These are phyloP conservation scores for Leccinum boreale DNA, from an alignment of 768 basidiomycete genomes.

Conservation along the genomic window DNA sequence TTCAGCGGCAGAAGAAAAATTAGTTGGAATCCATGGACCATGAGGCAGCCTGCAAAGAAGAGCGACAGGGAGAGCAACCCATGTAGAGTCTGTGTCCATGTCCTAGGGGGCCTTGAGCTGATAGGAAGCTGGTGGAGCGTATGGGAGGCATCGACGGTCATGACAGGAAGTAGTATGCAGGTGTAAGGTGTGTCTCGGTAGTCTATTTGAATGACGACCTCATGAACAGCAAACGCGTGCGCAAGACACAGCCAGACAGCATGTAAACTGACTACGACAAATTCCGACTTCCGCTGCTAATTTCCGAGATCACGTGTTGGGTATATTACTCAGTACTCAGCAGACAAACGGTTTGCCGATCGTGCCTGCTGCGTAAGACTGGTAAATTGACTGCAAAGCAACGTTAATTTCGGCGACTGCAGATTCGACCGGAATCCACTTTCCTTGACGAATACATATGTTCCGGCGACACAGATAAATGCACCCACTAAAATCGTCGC, in stretches of 20 bases:
- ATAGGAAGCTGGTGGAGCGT: conserved; percentile 49
- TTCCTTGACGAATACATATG: conserved; percentile 51
- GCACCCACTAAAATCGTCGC: conserved; percentile 40
- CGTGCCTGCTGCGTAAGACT: conserved; percentile 36
- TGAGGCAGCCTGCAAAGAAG: conserved; percentile 63
- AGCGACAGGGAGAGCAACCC: conserved; percentile 52
- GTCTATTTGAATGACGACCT: conserved; percentile 13
- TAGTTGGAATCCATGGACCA: conserved; percentile 74
- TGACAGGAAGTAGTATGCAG: background rate
- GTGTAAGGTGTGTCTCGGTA: conserved; percentile 2
- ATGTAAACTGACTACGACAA: conserved; percentile 19
- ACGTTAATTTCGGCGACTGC: background rate
- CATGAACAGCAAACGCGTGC: background rate
- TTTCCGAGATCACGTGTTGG: conserved; percentile 17
- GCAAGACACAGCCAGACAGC: background rate
- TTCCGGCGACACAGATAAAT: conserved; percentile 42
- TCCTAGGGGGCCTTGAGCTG: conserved; percentile 44
- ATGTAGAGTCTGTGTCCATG: conserved; percentile 51
- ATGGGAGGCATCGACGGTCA: conserved; percentile 18
- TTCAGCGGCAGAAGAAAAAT: conserved; percentile 64
- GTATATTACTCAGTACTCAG: conserved; percentile 15
- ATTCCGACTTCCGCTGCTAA: background rate
- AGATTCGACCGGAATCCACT: conserved; percentile 2
- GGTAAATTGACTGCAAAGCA: conserved; percentile 40
- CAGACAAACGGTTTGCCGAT: conserved; percentile 46